phyloP scores from a whole-genome alignment of 306 rosid species.

The Mimosa bimucronata region DNA sequence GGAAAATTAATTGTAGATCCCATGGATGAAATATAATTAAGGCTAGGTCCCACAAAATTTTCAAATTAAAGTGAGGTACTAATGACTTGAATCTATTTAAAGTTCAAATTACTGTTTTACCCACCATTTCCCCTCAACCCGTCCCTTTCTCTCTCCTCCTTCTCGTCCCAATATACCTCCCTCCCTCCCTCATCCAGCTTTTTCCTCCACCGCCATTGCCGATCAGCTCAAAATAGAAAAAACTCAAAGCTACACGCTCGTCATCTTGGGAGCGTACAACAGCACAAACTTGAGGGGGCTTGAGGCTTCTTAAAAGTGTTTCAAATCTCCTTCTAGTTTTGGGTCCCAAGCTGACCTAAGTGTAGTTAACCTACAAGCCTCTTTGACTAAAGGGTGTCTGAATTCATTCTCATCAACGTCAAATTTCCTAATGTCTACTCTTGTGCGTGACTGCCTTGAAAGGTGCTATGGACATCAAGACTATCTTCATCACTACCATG shows the following conservation, averaged over 20 bases:
- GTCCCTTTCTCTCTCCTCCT: no score
- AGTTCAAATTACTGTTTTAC: no score
- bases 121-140: no score
- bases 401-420: conserved; percentile 61
- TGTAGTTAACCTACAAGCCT: conserved; percentile 63
- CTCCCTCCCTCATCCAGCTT: no score
- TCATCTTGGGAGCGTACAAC: conserved; percentile 72
- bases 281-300: conserved; percentile 78
- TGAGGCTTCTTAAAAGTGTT: conserved; percentile 78
- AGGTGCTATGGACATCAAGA: conserved; percentile 46
- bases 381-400: conserved; percentile 76
- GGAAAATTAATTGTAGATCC: no score
- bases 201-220: conserved; percentile 96
- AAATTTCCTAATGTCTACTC: conserved; percentile 46
- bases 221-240: conserved; percentile 90
- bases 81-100: no score
- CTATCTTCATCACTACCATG: conserved; percentile 36
- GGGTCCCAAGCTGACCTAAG: conserved; percentile 78
- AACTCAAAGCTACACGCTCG: conserved; percentile 75
- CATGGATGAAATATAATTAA: no score
- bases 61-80: no score
- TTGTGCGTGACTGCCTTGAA: conserved; percentile 31
- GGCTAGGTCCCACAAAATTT: no score
- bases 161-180: no score
- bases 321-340: conserved; percentile 47